Percentiles rank a stretch among this genome's conserved stretches.
Conservation (phyloP, 169 alveolate species). For the Eimeria tenella region DNA sequence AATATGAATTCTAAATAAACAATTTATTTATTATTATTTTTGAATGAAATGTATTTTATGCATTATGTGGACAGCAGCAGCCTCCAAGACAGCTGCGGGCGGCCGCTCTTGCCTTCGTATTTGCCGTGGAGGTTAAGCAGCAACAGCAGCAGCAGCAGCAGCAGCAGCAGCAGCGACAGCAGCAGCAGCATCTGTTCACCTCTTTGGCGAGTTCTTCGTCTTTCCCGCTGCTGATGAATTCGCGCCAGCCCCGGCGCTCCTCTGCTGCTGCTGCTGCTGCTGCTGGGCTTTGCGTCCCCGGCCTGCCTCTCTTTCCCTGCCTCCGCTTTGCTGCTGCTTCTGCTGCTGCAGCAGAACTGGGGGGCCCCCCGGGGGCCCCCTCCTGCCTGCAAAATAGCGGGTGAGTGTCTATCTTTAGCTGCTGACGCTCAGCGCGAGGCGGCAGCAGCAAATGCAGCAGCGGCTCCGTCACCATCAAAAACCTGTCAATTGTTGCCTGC, state of each 20-base stretch:
- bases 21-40: not conserved
- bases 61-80: too few species aligned
- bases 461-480: constrained; percentile 62
- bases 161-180: not conserved
- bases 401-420: constrained; percentile 16
- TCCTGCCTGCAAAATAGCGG: constrained; percentile 28
- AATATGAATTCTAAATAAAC: not conserved
- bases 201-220: constrained; percentile 59
- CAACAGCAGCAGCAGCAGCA: not conserved
- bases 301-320: constrained; percentile 26
- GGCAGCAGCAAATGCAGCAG: constrained; percentile 71
- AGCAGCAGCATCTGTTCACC: not conserved
- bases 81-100: too few species aligned
- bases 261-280: not conserved
- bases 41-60: too few species aligned
- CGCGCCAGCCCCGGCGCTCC: constrained; percentile 50
- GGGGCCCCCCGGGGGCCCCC: not conserved
- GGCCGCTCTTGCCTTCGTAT: not conserved
- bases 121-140: not conserved
- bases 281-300: not conserved
- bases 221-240: constrained; percentile 1
- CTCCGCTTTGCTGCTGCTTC: not conserved
- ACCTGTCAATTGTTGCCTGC: constrained; percentile 45
- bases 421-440: constrained; percentile 44
- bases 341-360: constrained; percentile 12